These are phyloP conservation scores for Pachysandra terminalis DNA, from an alignment of 164 flowering plant genomes.

Conservation along the genomic window DNA sequence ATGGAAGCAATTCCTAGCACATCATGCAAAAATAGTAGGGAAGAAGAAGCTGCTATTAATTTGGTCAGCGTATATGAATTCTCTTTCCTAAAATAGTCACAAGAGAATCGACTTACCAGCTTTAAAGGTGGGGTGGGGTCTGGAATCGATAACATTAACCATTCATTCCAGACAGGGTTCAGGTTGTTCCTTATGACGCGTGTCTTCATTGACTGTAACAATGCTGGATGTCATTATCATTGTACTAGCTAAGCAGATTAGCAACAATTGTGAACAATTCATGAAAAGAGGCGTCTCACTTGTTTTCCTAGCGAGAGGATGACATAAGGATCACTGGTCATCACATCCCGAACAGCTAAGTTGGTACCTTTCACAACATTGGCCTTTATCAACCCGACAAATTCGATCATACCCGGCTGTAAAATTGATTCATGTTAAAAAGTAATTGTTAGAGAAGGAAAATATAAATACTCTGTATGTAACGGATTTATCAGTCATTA, in stretches of 20 bases:
- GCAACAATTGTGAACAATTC: background rate
- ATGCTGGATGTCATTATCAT: no score
- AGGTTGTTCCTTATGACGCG: constrained; percentile 82
- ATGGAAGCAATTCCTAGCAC: background rate
- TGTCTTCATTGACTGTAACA: constrained; percentile 83
- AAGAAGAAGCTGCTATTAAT: background rate
- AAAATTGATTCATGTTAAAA: constrained; percentile 10
- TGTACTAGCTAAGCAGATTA: no score
- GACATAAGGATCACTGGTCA: constrained; percentile 95
- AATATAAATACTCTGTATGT: constrained; percentile 1
- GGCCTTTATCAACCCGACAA: constrained; percentile 86
- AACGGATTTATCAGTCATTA: constrained; percentile 18
- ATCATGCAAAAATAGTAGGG: background rate
- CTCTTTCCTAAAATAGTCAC: background rate
- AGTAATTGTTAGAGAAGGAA: background rate
- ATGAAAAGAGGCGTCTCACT: constrained; percentile 37
- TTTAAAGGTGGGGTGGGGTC: constrained; percentile 82
- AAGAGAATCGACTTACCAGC: constrained; percentile 50
- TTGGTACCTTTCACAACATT: constrained; percentile 86
- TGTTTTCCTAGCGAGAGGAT: constrained; percentile 80
- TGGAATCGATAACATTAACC: constrained; percentile 88
- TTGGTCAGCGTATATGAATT: background rate
- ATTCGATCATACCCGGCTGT: constrained; percentile 94
- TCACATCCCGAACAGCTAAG: constrained; percentile 73
- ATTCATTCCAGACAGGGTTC: constrained; percentile 96